phyloP scores from a whole-genome alignment of 495 filamentous ascomycete species.

The Aspergillus funiculosus region DNA sequence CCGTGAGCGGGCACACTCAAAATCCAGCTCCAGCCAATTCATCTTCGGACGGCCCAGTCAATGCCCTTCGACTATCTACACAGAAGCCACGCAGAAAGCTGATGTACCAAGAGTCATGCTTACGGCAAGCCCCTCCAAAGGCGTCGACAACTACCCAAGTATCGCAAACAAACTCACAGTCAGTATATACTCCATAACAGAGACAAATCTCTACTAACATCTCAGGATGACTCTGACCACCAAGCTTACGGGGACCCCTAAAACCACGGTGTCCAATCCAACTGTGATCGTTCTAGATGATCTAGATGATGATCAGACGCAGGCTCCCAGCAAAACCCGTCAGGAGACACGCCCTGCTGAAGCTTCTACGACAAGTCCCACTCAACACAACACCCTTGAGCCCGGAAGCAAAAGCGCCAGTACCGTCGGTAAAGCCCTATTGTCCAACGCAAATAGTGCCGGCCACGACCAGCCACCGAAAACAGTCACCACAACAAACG shows the following conservation, averaged over 20 bases:
- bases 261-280: constrained; percentile 28
- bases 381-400: too few species aligned
- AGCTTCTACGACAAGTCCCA: too few species aligned
- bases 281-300: constrained; percentile 33
- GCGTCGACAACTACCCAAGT: constrained; percentile 4
- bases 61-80: constrained; percentile 30
- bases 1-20: background rate
- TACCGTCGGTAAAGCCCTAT: too few species aligned
- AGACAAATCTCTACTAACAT: constrained; percentile 12
- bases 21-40: background rate
- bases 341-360: too few species aligned
- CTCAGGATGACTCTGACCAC: constrained; percentile 5
- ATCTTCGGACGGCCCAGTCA: constrained; percentile 8
- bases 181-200: constrained; percentile 25
- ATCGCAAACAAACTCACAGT: constrained; percentile 21
- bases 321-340: background rate
- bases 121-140: constrained; percentile 18
- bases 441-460: too few species aligned
- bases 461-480: too few species aligned
- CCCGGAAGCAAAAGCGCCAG: too few species aligned
- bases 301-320: constrained; percentile 15
- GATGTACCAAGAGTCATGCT: constrained; percentile 43
- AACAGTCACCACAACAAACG: too few species aligned
- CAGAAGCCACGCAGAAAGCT: constrained; percentile 43
- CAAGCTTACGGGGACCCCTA: constrained; percentile 3